Percentiles rank a stretch among this genome's conserved stretches.
Conservation (phyloP, 73 alveolate species). For the Diophrys appendiculata region DNA sequence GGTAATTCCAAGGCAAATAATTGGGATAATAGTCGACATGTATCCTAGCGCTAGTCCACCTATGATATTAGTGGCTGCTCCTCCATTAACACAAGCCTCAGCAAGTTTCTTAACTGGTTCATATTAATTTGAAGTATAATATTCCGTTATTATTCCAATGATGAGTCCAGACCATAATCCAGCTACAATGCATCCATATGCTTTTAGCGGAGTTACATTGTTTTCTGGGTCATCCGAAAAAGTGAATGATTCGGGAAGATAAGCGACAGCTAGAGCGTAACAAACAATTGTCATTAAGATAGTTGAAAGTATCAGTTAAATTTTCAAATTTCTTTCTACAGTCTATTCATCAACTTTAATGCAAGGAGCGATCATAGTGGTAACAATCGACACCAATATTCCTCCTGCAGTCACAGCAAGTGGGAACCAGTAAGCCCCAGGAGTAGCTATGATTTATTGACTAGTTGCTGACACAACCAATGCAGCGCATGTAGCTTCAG, state of each 20-base stretch:
- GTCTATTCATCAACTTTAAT: conserved; percentile 20
- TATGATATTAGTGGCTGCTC: conserved; percentile 94
- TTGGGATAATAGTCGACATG: conserved; percentile 81
- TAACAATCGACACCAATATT: conserved; percentile 29
- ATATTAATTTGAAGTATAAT: conserved; percentile 88
- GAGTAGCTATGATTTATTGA: conserved; percentile 16
- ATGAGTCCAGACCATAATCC: conserved; percentile 86
- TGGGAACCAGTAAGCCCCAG: conserved; percentile 66
- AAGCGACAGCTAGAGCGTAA: neutral
- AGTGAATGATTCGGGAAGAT: conserved; percentile 54
- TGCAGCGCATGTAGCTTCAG: conserved; percentile 95
- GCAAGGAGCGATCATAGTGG: conserved; percentile 49
- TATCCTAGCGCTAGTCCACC: conserved; percentile 94
- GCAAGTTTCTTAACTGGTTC: conserved; percentile 90
- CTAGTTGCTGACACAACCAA: conserved; percentile 78
- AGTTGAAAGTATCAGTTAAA: conserved; percentile 64
- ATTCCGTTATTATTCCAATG: conserved; percentile 82
- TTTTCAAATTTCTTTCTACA: conserved; percentile 55
- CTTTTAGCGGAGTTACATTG: conserved; percentile 45
- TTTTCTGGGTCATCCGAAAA: conserved; percentile 36
- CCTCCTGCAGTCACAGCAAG: conserved; percentile 72
- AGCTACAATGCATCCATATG: conserved; percentile 56
- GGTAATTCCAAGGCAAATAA: conserved; percentile 75
- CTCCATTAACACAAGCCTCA: conserved; percentile 83
- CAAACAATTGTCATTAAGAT: conserved; percentile 15